Percentiles rank a stretch among this genome's conserved stretches.
These are phyloP conservation scores for Phytopythium vexans DNA, from an alignment of 352 stramenopile species.

Conservation along the genomic window DNA sequence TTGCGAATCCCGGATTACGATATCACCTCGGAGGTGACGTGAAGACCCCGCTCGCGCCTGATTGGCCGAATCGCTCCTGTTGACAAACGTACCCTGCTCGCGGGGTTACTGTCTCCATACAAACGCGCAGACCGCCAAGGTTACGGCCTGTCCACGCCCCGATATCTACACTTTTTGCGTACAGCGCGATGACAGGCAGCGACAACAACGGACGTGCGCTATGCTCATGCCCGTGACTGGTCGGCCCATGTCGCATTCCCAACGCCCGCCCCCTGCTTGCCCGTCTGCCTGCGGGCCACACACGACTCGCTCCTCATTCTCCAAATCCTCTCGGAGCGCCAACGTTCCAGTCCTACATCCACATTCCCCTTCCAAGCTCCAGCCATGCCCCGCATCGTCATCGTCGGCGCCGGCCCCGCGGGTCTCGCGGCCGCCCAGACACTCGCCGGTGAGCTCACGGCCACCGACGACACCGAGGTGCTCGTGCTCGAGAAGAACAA, in stretches of 20 bases:
- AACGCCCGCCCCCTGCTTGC: too few species aligned
- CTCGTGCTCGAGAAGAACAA: conserved; percentile 56
- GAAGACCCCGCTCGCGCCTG: not conserved
- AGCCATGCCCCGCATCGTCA: conserved; percentile 43
- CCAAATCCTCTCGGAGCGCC: not conserved
- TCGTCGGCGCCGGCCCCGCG: conserved; percentile 46
- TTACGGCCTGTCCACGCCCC: too few species aligned
- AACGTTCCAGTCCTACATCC: not conserved
- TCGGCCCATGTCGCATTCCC: too few species aligned
- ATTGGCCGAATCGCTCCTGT: not conserved
- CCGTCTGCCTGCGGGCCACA: too few species aligned
- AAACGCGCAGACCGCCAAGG: too few species aligned
- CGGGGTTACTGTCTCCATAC: not conserved
- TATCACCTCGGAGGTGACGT: not conserved
- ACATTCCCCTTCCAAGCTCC: not conserved
- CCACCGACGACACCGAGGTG: conserved; percentile 33
- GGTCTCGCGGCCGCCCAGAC: conserved; percentile 39
- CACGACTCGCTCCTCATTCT: not conserved
- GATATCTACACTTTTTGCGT: too few species aligned
- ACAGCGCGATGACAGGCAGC: too few species aligned
- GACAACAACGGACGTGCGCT: too few species aligned
- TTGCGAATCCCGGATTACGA: conserved; percentile 5
- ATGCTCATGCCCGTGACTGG: too few species aligned
- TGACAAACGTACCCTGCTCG: not conserved
- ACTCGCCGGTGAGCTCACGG: conserved; percentile 28